phyloP scores from a whole-genome alignment of 768 basidiomycete genomes.

The Crucibulum laeve region DNA sequence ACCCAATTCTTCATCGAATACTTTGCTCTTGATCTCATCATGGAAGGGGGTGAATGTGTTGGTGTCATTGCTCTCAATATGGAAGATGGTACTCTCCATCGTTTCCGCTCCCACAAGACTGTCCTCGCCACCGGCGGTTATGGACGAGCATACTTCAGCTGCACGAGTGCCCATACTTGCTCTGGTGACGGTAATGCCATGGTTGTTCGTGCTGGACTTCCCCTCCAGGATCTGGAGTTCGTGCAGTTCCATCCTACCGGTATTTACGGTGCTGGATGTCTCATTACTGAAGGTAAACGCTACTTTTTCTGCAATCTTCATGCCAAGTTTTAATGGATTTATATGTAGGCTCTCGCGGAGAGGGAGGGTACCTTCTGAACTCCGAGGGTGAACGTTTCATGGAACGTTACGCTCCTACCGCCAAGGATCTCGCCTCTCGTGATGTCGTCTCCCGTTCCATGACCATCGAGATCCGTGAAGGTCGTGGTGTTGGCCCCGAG shows the following conservation, averaged over 20 bases:
- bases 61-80: constrained; percentile 99
- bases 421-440: constrained; percentile 98
- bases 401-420: constrained; percentile 99
- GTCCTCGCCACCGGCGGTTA: constrained; percentile 98
- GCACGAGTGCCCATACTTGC: constrained; percentile 98
- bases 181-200: constrained; percentile 99
- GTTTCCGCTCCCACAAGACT: constrained; percentile 98
- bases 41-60: constrained; percentile 98
- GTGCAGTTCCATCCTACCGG: constrained; percentile 99
- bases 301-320: background rate
- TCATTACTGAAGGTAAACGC: constrained; percentile 89
- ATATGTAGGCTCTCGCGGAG: constrained; percentile 86
- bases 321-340: constrained; percentile 1
- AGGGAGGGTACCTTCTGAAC: constrained; percentile 98
- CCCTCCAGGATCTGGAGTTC: constrained; percentile 96
- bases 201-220: constrained; percentile 94
- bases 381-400: constrained; percentile 99
- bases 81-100: constrained; percentile 98
- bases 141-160: constrained; percentile 96
- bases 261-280: constrained; percentile 98
- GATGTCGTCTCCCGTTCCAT: constrained; percentile 99
- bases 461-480: constrained; percentile 98
- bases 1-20: constrained; percentile 99
- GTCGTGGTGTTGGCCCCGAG: constrained; percentile 97
- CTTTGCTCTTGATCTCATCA: constrained; percentile 98